Base-by-base conservation (phyloP, 352 stramenopile species). In the Phytopythium cucurbitacearum region DNA sequence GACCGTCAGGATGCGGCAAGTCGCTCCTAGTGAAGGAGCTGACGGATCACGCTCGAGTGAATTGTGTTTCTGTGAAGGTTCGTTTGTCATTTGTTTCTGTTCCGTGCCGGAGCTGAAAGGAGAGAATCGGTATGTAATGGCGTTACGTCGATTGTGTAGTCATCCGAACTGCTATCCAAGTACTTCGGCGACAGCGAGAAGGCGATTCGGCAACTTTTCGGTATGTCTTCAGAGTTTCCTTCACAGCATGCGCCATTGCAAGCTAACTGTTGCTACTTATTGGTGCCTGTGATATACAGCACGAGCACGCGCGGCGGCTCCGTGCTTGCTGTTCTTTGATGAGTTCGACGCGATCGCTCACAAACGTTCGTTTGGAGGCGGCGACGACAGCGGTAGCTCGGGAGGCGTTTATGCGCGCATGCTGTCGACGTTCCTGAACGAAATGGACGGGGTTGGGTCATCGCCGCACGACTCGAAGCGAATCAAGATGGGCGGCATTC, bases 141-240 rank as follows among this genome's bases (percentile, higher is more conserved):
- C 32, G 40, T 32, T 60, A 53, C 21, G 36, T 49, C 45, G 41
- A 38, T 28, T 61, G 8, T 40, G 21, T 28, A 94, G 83, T 90
- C 81, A 10, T 90, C 83, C 1, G 80, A 91, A 52, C 55, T 95
- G 41, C 64, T 95, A 9, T 94, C 83, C 52, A 93, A 93, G 55
- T 95, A 90, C 59, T 94, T 95, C 59, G 81, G 81, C 15, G 85
- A 94, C 55, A 95, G 81, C 49, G 85, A 95, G 57, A 80, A 87
- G 45, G 69, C 76, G 6, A 84, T 95, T 35, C 83, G 85, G 3
- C 61, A 87, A 42, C 65, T 95, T 3, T 94, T 95, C 56, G 83
- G 80, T 89, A 70, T 21, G 70, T 37, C 8, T 40, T 64, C 4
- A 15, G 55, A 43, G 16, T 13, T 38, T 21, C 35, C 1, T 21